A percentile compares a stretch with the other conserved stretches of the same genome.
phyloP scores from a whole-genome alignment of 192 early-diverging fungal species.

The Phycomyces nitens region DNA sequence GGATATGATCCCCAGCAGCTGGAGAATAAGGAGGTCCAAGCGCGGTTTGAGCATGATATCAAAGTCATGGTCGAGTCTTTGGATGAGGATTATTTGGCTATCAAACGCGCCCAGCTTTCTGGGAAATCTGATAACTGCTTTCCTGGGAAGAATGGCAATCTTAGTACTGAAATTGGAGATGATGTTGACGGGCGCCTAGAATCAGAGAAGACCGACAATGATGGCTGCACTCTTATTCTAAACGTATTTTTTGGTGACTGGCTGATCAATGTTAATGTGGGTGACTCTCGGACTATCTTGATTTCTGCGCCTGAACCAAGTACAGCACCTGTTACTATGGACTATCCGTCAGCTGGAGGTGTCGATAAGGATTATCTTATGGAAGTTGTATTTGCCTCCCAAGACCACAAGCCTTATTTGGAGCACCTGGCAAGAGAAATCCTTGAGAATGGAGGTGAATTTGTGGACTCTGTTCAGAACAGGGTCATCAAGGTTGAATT shows the following conservation, averaged over 20 bases:
- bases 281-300: constrained; percentile 54
- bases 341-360: constrained; percentile 2
- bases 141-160: too few relatives aligned
- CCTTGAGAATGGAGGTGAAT: constrained; percentile 55
- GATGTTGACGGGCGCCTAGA: constrained; percentile 3
- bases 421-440: constrained; percentile 54
- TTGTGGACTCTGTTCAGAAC: constrained; percentile 56
- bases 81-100: constrained; percentile 49
- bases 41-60: constrained; percentile 40
- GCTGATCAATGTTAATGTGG: constrained; percentile 54
- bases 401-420: constrained; percentile 57
- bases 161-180: background rate
- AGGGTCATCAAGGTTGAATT: constrained; percentile 50
- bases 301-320: constrained; percentile 32
- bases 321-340: background rate
- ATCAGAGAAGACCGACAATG: constrained; percentile 38
- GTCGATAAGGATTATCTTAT: constrained; percentile 40
- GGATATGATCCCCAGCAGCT: constrained; percentile 36
- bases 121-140: background rate
- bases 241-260: constrained; percentile 55
- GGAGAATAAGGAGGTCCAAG: constrained; percentile 33
- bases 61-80: constrained; percentile 41
- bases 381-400: constrained; percentile 49
- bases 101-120: constrained; percentile 47
- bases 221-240: constrained; percentile 54